Conservation (phyloP, 1,139 yeast genomes). For the Geotrichum histeridarum region DNA sequence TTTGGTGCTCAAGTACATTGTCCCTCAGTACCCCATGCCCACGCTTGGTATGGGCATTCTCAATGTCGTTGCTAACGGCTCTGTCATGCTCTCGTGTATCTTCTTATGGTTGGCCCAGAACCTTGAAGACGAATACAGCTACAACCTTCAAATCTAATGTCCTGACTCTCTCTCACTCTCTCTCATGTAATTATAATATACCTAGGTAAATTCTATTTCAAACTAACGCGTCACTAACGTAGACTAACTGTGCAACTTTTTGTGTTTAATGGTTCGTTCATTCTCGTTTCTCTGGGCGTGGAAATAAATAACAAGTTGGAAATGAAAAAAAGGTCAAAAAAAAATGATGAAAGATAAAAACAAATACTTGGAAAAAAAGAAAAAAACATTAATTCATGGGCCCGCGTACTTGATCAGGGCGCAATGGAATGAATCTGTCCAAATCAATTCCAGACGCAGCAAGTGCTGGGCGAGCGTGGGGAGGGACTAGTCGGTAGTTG, state of each 20-base stretch:
- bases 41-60: constrained; percentile 93
- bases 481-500: constrained; percentile 39
- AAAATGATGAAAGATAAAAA: background rate
- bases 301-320: constrained; percentile 3
- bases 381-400: background rate
- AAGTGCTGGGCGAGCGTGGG: constrained; percentile 37
- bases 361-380: background rate
- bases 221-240: background rate
- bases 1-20: constrained; percentile 72
- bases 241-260: background rate
- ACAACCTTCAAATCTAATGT: constrained; percentile 68
- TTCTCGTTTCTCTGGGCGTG: background rate
- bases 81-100: constrained; percentile 82
- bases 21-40: constrained; percentile 75
- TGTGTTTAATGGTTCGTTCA: background rate
- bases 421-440: constrained; percentile 37
- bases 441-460: constrained; percentile 36
- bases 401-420: constrained; percentile 33
- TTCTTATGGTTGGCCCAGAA: constrained; percentile 90
- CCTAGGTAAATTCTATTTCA: constrained; percentile 1
- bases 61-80: constrained; percentile 73
- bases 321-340: background rate
- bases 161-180: background rate
- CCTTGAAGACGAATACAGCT: constrained; percentile 91
- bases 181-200: background rate